Base-by-base conservation (phyloP, 2,329 filamentous ascomycete species). In the Cladosporium sp. region DNA sequence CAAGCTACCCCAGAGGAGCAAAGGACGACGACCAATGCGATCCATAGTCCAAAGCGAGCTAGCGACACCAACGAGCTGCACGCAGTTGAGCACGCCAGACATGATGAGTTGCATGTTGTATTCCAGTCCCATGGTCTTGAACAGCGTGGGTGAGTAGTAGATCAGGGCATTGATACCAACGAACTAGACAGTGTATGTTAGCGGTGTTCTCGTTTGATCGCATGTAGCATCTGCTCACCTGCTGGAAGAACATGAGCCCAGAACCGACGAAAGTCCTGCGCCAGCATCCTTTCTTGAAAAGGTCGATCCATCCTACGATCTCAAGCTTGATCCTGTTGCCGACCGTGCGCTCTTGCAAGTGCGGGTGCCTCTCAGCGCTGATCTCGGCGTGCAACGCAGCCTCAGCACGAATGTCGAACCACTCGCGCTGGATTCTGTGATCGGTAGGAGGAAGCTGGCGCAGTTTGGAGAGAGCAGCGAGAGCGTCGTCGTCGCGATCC, bases 241-340 rank as follows among this genome's bases (percentile, higher is more conserved):
- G 81, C 58, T 85, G 82, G 67, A 84, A 85, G 65, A 85, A 84
- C 75, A 82, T 80, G 14, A 85, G 65, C 0, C 76, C 74, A 6
- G 79, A 70, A 20, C 81, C 83, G 17, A 84, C 73, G 49, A 79
- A 75, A 0, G 79, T 82, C 20, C 80, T 73, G 43, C 78, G 72
- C 67, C 76, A 75, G 61, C 73, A 77, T 37, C 76, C 76, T 11
- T 70, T 70, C 22, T 68, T 72, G 72, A 83, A 81, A 54, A 79
- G 75, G 61, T 82, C 79, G 1, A 66, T 56, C 80, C 80, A 81
- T 3, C 73, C 69, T 1, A 69, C 67, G 1, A 81, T 34, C 60
- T 82, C 80, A 0, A 82, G 73, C 60, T 74, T 76, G 40, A 76
- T 58, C 1, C 68, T 74, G 50, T 63, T 69, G 17, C n/a, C 28